Evolutionary conservation across 208 protist genomes (phyloP), one percentile per base, ranked within the genome.

Genomic region (Acanthamoeba castellanii): DNA sequence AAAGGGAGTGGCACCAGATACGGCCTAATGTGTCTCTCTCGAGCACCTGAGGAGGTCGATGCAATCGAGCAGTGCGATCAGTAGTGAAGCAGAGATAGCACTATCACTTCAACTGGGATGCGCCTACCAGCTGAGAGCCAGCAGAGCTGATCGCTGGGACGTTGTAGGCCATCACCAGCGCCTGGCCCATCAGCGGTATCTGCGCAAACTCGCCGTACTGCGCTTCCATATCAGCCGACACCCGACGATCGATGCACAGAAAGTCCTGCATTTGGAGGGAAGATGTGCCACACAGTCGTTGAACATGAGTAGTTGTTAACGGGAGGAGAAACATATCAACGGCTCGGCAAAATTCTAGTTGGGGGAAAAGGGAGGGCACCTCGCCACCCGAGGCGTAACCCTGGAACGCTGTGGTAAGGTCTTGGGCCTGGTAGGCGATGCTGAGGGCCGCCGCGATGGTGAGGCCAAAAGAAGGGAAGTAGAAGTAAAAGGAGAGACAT

Each of bases 91-190:
- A 22, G 45, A 11, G 42, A 50, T 50, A 50, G 45, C 45, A 59
- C 55, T 8, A 0, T 25, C 55, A 59, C 14, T 8, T 59, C 55
- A 11, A 59, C 14, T 25, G 20, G 14, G 5, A 59, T 14, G 16
- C 18, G 55, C 55, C 50, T 88, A 88, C 81, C 50, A 88, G 47
- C 42, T 6, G 25, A 11, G 47, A 32, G 52, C 7, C 25, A 50
- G 13, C 11, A 0, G 42, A 20, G 34, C 30, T 85, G 47, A 85
- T 37, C 13, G 42, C 20, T 32, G 42, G 50, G 1, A 88, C 6
- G n/a, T 88, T 88, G 32, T 88, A 88, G 6, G 50, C 81, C 20
- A 88, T 25, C 27, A 88, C 81, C 14, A 88, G 27, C 16, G n/a
- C 81, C 3, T 88, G 50, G 22, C 81, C 81, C 45, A 64, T 27